A percentile compares a stretch with the other conserved stretches of the same genome.
These are phyloP conservation scores for Mycena albidolilacea DNA, from an alignment of 768 basidiomycete species.

Conservation along the genomic window DNA sequence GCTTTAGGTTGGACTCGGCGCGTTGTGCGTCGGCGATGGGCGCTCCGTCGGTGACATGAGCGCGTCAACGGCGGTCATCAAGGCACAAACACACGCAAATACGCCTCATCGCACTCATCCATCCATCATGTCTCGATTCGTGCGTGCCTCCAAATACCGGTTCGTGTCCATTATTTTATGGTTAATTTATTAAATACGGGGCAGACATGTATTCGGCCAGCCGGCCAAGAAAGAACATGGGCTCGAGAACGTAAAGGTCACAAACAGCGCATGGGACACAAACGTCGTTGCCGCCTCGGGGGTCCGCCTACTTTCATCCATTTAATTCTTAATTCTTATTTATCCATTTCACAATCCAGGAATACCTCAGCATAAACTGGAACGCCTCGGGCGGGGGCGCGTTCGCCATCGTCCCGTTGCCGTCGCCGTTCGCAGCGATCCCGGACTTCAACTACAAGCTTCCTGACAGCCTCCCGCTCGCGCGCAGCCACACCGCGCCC, in stretches of 20 bases:
- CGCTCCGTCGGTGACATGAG: too few relatives aligned
- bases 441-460: constrained; percentile 79
- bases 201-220: constrained; percentile 94
- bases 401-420: constrained; percentile 93
- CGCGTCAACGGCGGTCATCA: too few relatives aligned
- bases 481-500: constrained; percentile 86
- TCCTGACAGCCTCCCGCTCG: constrained; percentile 93
- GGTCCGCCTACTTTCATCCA: constrained; percentile 51
- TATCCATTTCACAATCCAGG: constrained; percentile 50
- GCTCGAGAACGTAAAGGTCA: constrained; percentile 88
- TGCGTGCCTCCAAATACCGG: constrained; percentile 90
- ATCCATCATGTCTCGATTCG: constrained; percentile 80
- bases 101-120: constrained; percentile 13
- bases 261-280: constrained; percentile 96
- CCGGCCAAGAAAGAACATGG: constrained; percentile 87
- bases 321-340: background rate
- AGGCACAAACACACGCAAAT: background rate
- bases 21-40: too few relatives aligned
- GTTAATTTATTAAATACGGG: constrained; percentile 17
- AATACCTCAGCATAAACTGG: constrained; percentile 96
- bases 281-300: constrained; percentile 90
- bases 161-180: constrained; percentile 51
- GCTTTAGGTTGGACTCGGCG: too few relatives aligned
- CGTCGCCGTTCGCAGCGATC: constrained; percentile 72
- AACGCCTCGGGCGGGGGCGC: constrained; percentile 94